A percentile compares a stretch with the other conserved stretches of the same genome.
These are phyloP conservation scores for Pseudotsuga menziesii DNA, from an alignment of 75 land plant genomes.

Conservation along the genomic window DNA sequence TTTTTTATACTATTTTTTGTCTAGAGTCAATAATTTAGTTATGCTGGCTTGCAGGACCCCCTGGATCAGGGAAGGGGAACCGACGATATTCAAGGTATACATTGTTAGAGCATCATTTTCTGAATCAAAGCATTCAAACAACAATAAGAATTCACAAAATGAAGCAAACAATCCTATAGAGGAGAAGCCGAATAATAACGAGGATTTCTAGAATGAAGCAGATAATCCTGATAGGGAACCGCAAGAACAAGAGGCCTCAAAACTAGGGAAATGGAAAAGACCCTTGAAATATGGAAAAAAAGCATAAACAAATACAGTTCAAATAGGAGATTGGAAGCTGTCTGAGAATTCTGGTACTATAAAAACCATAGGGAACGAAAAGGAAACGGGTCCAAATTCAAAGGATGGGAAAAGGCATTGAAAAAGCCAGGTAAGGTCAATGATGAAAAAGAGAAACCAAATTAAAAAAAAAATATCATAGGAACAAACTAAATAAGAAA, in stretches of 20 bases:
- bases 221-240: background rate
- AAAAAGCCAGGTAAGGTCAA: background rate
- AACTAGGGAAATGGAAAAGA: background rate
- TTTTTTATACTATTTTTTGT: too few species aligned
- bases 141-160: background rate
- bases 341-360: background rate
- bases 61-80: too few species aligned
- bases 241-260: background rate
- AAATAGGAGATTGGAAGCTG: background rate
- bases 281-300: background rate
- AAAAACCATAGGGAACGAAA: background rate
- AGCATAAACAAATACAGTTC: background rate
- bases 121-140: background rate
- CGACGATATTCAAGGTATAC: slow-evolving; percentile 35
- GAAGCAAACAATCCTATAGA: background rate
- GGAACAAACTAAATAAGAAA: background rate
- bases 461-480: background rate
- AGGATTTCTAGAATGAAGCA: background rate
- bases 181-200: background rate
- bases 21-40: too few species aligned
- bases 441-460: background rate
- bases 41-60: too few species aligned
- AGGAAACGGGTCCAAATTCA: background rate
- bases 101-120: slow-evolving; percentile 1
- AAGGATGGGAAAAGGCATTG: background rate